Evolutionary conservation across 2,329 filamentous ascomycete genomes (phyloP).

Genomic region (Thelonectria olida): DNA sequence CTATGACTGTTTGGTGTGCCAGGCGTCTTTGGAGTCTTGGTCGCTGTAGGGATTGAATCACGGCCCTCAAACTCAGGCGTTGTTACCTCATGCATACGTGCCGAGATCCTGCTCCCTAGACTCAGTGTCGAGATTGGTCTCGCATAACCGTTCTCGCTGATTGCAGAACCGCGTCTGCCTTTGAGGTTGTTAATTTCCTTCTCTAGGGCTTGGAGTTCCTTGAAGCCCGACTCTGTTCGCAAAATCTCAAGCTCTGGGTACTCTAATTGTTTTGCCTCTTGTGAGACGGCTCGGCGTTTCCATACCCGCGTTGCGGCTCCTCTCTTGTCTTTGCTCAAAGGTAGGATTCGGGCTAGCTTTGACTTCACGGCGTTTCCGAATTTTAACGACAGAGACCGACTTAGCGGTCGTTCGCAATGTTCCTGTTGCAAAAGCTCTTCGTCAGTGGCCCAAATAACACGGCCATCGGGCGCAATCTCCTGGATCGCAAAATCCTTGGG

Average conservation of each 20-base stretch:
- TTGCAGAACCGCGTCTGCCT: not conserved
- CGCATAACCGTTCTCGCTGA: not conserved
- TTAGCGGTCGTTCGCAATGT: slow-evolving; percentile 10
- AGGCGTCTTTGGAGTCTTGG: slow-evolving; percentile 7
- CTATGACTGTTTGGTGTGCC: slow-evolving; percentile 24
- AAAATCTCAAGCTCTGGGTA: slow-evolving; percentile 38
- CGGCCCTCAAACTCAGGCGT: slow-evolving; percentile 15
- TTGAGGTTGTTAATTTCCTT: slow-evolving; percentile 34
- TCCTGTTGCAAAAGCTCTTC: slow-evolving; percentile 10
- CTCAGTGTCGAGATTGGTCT: slow-evolving; percentile 25
- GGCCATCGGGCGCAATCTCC: slow-evolving; percentile 27
- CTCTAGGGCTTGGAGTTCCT: slow-evolving; percentile 32
- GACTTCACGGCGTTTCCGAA: slow-evolving; percentile 42
- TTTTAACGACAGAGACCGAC: slow-evolving; percentile 41
- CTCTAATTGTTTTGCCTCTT: slow-evolving; percentile 22
- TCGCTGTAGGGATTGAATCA: not conserved
- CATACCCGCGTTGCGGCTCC: not conserved
- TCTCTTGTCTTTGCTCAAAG: not conserved
- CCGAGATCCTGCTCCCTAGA: slow-evolving; percentile 31
- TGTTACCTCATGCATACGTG: slow-evolving; percentile 26
- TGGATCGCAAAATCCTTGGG: slow-evolving; percentile 43
- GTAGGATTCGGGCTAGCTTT: slow-evolving; percentile 22
- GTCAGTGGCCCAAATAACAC: slow-evolving; percentile 41
- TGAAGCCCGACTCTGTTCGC: slow-evolving; percentile 32
- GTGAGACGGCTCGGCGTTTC: not conserved